phyloP scores from a whole-genome alignment of 106 monocot species.

The Iris macrosiphon region DNA sequence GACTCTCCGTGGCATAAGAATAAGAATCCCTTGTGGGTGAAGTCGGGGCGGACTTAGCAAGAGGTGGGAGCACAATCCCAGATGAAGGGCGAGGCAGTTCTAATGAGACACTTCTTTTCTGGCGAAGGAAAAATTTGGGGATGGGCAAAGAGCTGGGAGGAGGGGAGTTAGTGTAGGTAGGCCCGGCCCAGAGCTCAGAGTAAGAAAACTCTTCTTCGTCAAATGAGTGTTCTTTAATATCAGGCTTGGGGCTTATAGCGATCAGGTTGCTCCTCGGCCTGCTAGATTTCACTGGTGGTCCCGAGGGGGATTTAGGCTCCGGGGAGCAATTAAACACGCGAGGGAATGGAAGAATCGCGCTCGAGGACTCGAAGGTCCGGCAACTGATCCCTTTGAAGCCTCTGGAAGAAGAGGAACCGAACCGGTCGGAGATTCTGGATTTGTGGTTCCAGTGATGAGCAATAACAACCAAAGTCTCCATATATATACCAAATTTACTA shows the following conservation, averaged over 20 bases:
- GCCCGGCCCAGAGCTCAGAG: slow-evolving; percentile 69
- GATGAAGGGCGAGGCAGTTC: slow-evolving; percentile 14
- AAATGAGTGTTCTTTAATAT: slow-evolving; percentile 6
- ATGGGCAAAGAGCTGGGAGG: slow-evolving; percentile 68
- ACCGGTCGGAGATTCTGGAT: slow-evolving; percentile 10
- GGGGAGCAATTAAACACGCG: neutral
- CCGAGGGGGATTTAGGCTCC: slow-evolving; percentile 16
- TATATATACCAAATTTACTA: too few relatives aligned
- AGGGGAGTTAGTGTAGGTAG: slow-evolving; percentile 63
- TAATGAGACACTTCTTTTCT: slow-evolving; percentile 39
- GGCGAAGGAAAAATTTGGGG: slow-evolving; percentile 61
- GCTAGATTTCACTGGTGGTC: slow-evolving; percentile 20
- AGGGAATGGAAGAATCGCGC: slow-evolving; percentile 18
- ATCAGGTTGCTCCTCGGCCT: slow-evolving; percentile 39
- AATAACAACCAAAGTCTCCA: slow-evolving; percentile 24
- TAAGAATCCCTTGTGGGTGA: slow-evolving; percentile 13
- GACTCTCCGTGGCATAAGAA: slow-evolving; percentile 19
- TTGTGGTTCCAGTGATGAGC: slow-evolving; percentile 27
- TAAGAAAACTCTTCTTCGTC: slow-evolving; percentile 17
- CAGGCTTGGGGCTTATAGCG: slow-evolving; percentile 17
- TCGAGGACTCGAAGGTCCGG: slow-evolving; percentile 21
- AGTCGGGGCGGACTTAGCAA: slow-evolving; percentile 21
- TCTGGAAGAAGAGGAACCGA: slow-evolving; percentile 9
- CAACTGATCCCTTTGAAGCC: slow-evolving; percentile 33
- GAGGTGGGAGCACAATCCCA: slow-evolving; percentile 1